Evolutionary conservation across 2,329 filamentous ascomycete genomes (phyloP), one percentile per base, ranked within the genome.

Genomic region (Calycina herbarum): DNA sequence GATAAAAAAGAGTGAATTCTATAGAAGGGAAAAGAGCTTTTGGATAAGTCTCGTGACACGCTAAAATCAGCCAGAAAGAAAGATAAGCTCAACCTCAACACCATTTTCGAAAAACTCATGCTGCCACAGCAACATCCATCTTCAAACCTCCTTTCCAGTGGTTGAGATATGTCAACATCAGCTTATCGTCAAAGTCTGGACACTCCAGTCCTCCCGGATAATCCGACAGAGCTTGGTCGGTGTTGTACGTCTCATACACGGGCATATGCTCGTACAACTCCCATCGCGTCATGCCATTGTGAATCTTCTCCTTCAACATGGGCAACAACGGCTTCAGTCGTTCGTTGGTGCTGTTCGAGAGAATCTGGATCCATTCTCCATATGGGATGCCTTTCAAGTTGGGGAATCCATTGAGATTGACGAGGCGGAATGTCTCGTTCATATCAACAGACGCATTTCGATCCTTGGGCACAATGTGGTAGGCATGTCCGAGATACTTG

Each of bases 111-210:
- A 20, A 20, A 20, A 20, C 20, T 54, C 48, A 54, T 27, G 48
- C 48, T 13, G 48, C 48, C 48, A 54, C 48, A 24, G 48, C 48
- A 24, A 54, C 48, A 13, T 27, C 48, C 48, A 54, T 54, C 48
- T 54, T 54, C 48, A 54, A 24, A 5, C 27, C 20, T 54, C 48
- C 48, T 5, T 24, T 54, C 48, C 48, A 54, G 20, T 54, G 48
- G 20, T 54, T 54, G 48, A 54, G 48, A 54, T 54, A 54, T 54
- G 48, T 54, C 48, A 54, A 54, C 48, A 54, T 54, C 3, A 54
- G 11, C 20, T 54, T 54, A 24, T 54, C 48, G n/a, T 54, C 20
- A 27, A 54, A 54, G 10, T 54, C 20, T 20, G 48, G 48, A 54
- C 48, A 54, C 8, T 24, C 20, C 48, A 54, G 48, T 24, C 48